A percentile compares a stretch with the other conserved stretches of the same genome.
phyloP scores from a whole-genome alignment of 768 basidiomycete species.

The Dentipellis sp. region DNA sequence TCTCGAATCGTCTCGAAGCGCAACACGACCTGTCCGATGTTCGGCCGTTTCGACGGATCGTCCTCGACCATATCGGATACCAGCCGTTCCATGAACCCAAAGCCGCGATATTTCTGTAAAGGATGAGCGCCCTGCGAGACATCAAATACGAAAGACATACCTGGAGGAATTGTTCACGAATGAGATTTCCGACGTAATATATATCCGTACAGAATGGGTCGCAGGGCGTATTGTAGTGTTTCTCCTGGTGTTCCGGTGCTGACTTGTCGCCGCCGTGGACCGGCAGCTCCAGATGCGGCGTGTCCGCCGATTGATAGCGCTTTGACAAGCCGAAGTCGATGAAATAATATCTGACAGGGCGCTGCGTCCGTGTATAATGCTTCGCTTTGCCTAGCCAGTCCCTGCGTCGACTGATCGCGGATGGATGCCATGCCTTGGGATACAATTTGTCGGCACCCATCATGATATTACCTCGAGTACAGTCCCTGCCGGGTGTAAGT shows the following conservation, averaged over 20 bases:
- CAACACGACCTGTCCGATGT: constrained; percentile 6
- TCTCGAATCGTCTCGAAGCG: background rate
- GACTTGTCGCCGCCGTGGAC: constrained; percentile 9
- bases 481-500: background rate
- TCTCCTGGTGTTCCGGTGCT: constrained; percentile 5
- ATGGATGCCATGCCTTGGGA: constrained; percentile 5
- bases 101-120: constrained; percentile 13
- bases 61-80: constrained; percentile 18
- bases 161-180: background rate
- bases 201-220: constrained; percentile 10
- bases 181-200: constrained; percentile 7
- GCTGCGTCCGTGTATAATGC: background rate
- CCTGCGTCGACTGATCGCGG: background rate
- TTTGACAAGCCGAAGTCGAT: constrained; percentile 9
- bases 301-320: constrained; percentile 1
- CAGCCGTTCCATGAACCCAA: constrained; percentile 19
- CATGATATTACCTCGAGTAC: constrained; percentile 5
- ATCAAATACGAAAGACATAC: background rate
- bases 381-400: constrained; percentile 2
- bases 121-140: background rate
- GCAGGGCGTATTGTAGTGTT: background rate
- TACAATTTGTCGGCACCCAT: constrained; percentile 8
- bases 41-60: constrained; percentile 20
- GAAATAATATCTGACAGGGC: background rate
- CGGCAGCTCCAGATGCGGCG: background rate